These are phyloP conservation scores for Hyphopichia fennica DNA, from an alignment of 1,139 yeast genomes.

Conservation along the genomic window DNA sequence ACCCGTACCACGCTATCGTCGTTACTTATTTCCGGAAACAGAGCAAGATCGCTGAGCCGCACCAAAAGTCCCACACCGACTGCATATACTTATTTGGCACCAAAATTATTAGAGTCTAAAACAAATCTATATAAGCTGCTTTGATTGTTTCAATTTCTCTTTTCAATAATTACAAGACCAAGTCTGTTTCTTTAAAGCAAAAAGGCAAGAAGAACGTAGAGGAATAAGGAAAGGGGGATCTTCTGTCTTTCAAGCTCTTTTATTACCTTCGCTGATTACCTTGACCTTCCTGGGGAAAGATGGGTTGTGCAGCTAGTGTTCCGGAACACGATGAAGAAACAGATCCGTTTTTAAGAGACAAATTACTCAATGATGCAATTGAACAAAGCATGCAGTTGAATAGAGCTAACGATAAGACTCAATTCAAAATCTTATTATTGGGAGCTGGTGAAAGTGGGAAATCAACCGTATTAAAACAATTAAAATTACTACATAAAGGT, in stretches of 20 bases:
- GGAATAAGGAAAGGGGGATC: no score
- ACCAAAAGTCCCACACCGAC: conserved; percentile 1
- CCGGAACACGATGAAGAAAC: conserved; percentile 42
- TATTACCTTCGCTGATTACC: no score
- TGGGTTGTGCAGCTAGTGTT: conserved; percentile 72
- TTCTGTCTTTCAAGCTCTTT: no score
- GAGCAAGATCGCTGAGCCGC: conserved; percentile 2
- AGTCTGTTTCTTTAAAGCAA: no score
- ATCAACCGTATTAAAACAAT: conserved; percentile 92
- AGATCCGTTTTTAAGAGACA: conserved; percentile 52
- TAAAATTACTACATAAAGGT: conserved; percentile 80
- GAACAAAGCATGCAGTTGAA: conserved; percentile 62
- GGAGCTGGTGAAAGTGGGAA: conserved; percentile 98
- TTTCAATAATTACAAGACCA: no score
- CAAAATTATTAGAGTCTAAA: background rate
- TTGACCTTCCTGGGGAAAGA: conserved; percentile 15
- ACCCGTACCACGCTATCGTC: background rate
- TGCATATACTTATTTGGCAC: conserved; percentile 1
- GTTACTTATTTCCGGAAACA: no score
- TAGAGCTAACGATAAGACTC: conserved; percentile 47
- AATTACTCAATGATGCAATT: conserved; percentile 61
- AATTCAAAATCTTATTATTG: conserved; percentile 65
- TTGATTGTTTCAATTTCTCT: no score
- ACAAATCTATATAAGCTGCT: background rate
- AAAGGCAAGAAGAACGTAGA: no score